Evolutionary conservation across 805 yeast genomes (phyloP).

Genomic region (Pichia eremophila): DNA sequence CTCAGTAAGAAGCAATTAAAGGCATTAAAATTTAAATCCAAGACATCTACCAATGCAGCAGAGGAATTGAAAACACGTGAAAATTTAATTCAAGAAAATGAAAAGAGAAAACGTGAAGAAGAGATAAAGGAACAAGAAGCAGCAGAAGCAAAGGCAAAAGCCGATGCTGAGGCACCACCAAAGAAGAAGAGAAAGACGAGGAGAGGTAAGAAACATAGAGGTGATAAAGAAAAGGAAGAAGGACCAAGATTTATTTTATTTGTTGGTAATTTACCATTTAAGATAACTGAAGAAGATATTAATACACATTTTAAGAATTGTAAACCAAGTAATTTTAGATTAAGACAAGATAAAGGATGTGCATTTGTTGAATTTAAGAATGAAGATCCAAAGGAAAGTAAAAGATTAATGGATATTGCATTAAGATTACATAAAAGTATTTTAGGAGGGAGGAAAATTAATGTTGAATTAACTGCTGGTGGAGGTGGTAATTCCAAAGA

Average conservation of each 20-base stretch:
- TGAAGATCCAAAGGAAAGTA: slow-evolving; percentile 43
- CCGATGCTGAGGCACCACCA: slow-evolving; percentile 20
- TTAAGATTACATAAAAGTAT: slow-evolving; percentile 72
- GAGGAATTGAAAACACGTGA: slow-evolving; percentile 26
- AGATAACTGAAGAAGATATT: slow-evolving; percentile 52
- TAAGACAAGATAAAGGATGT: slow-evolving; percentile 80
- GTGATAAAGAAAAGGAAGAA: slow-evolving; percentile 22
- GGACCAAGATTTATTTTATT: slow-evolving; percentile 73
- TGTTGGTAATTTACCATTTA: slow-evolving; percentile 84
- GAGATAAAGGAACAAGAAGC: slow-evolving; percentile 17
- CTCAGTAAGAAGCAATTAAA: slow-evolving; percentile 59
- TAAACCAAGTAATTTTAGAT: slow-evolving; percentile 66
- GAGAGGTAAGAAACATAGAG: slow-evolving; percentile 67
- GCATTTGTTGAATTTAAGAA: slow-evolving; percentile 77
- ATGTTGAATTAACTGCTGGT: slow-evolving; percentile 94
- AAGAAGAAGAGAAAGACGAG: slow-evolving; percentile 67
- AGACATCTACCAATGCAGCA: slow-evolving; percentile 28
- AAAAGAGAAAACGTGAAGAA: slow-evolving; percentile 21
- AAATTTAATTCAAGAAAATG: slow-evolving; percentile 9
- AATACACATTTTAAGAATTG: slow-evolving; percentile 63
- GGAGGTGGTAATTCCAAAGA: slow-evolving; percentile 88
- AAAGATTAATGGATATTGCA: slow-evolving; percentile 75
- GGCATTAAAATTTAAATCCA: slow-evolving; percentile 46
- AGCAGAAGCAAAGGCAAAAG: slow-evolving; percentile 14
- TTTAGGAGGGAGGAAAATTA: slow-evolving; percentile 66